A percentile compares a stretch with the other conserved stretches of the same genome.
phyloP scores from a whole-genome alignment of 306 rosid genomes.

The Morella rubra region DNA sequence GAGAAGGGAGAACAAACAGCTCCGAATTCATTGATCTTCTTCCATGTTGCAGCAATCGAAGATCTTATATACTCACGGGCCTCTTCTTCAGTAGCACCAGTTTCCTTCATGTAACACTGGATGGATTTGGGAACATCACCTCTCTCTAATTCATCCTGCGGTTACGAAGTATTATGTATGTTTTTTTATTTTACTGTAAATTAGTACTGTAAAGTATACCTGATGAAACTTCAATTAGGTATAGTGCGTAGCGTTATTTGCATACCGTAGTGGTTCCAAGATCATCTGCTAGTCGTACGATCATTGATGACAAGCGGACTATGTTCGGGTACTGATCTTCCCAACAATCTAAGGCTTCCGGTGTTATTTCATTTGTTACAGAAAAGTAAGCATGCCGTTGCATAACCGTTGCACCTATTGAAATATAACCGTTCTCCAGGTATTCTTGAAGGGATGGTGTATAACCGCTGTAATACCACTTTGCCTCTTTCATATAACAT shows the following conservation, averaged over 20 bases:
- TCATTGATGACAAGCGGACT: not conserved
- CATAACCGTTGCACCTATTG: slow-evolving; percentile 10
- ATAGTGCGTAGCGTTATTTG: not conserved
- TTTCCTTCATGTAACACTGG: too few species aligned
- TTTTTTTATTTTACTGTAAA: too few species aligned
- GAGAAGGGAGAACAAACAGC: not conserved
- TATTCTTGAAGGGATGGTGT: slow-evolving; percentile 11
- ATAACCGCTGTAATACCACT: slow-evolving; percentile 5
- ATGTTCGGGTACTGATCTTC: not conserved
- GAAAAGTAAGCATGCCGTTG: not conserved
- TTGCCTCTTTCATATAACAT: slow-evolving; percentile 6
- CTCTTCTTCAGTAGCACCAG: too few species aligned
- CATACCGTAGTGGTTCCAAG: slow-evolving; percentile 12
- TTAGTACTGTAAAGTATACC: not conserved
- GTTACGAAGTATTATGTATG: too few species aligned
- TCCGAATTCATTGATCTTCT: slow-evolving; percentile 12
- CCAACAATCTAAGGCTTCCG: slow-evolving; percentile 1
- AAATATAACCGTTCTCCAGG: slow-evolving; percentile 16
- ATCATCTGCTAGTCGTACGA: slow-evolving; percentile 26
- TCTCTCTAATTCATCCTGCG: not conserved
- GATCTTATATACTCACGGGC: not conserved
- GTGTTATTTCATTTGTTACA: not conserved
- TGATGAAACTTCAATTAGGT: not conserved
- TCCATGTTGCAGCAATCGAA: slow-evolving; percentile 23
- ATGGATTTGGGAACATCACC: slow-evolving; percentile 18